Evolutionary conservation across 1,284 basidiomycete genomes (phyloP), one percentile per base, ranked within the genome.

Genomic region (Boletus subluridellus): DNA sequence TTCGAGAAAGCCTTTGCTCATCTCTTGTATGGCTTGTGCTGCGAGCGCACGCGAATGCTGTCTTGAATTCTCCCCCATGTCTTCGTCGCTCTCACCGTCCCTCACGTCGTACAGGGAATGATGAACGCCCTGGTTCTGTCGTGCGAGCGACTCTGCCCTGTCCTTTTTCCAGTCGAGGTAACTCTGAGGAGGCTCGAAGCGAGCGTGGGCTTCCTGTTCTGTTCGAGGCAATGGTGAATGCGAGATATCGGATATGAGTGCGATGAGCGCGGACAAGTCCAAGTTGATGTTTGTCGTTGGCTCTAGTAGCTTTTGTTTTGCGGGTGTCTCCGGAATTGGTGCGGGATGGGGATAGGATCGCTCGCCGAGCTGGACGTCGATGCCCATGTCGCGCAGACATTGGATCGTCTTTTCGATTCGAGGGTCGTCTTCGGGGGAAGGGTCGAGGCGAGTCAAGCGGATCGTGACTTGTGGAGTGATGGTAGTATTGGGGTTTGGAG

Each of bases 201-300:
- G 80, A 24, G 69, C 66, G 15, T 82, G 76, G 0, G 90, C 90
- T 46, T 85, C 86, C 28, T 81, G 81, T 0, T 78, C 65, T 1
- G 79, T 78, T 0, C 57, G 47, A 0, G 92, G 91, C 0, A 93
- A 75, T 0, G 82, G 77, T 1, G 88, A 78, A 69, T 94, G 92
- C 0, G 90, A 85, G 44, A 92, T 82, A 64, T 94, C 92, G 5
- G 90, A 92, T 37, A 91, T 83, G 30, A 95, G 80, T 0, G 91
- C 92, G 61, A 94, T 89, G 52, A 94, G 81, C 0, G 88, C 79
- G 0, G 91, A 93, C 10, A 94, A 79, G 70, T 94, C 92, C 44
- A 94, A 78, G 65, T 92, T 93, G 71, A 94, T 77, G 48, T 77
- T 76, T 4, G 69, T 62, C 0, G 85, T 87, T 0, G 90, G 87